Conservation (phyloP, 495 filamentous ascomycete species). For the Talaromyces stipitatus region DNA sequence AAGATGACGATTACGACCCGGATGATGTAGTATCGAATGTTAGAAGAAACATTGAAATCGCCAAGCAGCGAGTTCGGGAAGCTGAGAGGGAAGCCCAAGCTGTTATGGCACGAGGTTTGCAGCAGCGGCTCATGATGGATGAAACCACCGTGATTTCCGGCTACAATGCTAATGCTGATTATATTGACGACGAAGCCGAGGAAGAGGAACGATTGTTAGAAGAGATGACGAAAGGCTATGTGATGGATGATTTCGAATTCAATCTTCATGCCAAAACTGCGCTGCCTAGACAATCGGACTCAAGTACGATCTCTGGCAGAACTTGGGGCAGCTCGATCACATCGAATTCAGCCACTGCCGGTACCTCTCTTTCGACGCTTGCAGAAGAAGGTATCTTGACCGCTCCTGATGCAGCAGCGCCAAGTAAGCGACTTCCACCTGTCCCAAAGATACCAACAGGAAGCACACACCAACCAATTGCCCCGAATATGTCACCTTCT, state of each 20-base stretch:
- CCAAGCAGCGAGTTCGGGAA: slow-evolving; percentile 71
- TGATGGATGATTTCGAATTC: slow-evolving; percentile 83
- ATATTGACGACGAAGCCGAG: slow-evolving; percentile 70
- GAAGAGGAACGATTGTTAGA: slow-evolving; percentile 89
- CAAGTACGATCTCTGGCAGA: slow-evolving; percentile 72
- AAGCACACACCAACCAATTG: slow-evolving; percentile 13
- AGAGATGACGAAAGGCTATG: slow-evolving; percentile 82
- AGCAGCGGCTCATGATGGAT: slow-evolving; percentile 29
- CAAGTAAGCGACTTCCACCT: slow-evolving; percentile 19
- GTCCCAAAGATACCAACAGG: slow-evolving; percentile 17
- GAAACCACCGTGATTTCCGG: slow-evolving; percentile 21
- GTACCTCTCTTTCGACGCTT: slow-evolving; percentile 67
- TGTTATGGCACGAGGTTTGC: slow-evolving; percentile 42
- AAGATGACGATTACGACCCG: slow-evolving; percentile 63
- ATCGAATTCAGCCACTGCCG: slow-evolving; percentile 69
- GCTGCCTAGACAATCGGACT: slow-evolving; percentile 81
- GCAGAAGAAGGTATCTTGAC: slow-evolving; percentile 50
- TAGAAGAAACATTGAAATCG: slow-evolving; percentile 64
- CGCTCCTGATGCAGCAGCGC: slow-evolving; percentile 17
- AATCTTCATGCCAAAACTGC: slow-evolving; percentile 64
- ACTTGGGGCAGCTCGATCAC: slow-evolving; percentile 84
- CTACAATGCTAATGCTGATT: slow-evolving; percentile 31
- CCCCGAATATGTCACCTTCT: slow-evolving; percentile 20
- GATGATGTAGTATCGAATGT: slow-evolving; percentile 48
- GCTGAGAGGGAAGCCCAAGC: slow-evolving; percentile 68